Evolutionary conservation across 2,329 filamentous ascomycete species (phyloP).

Genomic region (Xylaria sp.): DNA sequence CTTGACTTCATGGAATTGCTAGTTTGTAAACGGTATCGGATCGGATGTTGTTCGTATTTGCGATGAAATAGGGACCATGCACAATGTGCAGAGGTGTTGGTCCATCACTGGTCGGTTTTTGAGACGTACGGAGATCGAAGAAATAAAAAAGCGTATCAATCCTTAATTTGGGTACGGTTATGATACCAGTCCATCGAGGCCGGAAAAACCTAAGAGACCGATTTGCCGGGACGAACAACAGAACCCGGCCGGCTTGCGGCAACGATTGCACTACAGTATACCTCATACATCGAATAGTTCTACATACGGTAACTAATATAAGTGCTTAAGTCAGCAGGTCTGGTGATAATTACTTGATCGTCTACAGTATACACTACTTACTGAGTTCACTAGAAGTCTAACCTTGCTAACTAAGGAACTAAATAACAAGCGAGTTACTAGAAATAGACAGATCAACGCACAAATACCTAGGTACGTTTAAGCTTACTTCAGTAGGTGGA

Average conservation of each 20-base stretch:
- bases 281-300: background rate
- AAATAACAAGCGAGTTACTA: slow-evolving; percentile 18
- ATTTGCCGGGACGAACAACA: background rate
- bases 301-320: background rate
- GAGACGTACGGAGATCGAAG: background rate
- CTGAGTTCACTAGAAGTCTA: background rate
- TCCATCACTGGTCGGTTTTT: background rate
- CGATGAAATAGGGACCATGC: background rate
- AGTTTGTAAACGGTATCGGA: background rate
- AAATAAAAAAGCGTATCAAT: background rate
- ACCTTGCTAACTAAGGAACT: slow-evolving; percentile 2
- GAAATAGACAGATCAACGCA: slow-evolving; percentile 29
- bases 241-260: background rate
- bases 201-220: background rate
- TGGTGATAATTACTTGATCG: no score
- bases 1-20: background rate
- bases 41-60: background rate
- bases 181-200: background rate
- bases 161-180: background rate
- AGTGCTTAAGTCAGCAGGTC: background rate
- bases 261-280: background rate
- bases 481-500: slow-evolving; percentile 33
- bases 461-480: slow-evolving; percentile 30
- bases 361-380: no score
- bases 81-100: background rate